Conservation (phyloP, 1,139 yeast species). For the Hyphopichia wangnamkhiaoensis region DNA sequence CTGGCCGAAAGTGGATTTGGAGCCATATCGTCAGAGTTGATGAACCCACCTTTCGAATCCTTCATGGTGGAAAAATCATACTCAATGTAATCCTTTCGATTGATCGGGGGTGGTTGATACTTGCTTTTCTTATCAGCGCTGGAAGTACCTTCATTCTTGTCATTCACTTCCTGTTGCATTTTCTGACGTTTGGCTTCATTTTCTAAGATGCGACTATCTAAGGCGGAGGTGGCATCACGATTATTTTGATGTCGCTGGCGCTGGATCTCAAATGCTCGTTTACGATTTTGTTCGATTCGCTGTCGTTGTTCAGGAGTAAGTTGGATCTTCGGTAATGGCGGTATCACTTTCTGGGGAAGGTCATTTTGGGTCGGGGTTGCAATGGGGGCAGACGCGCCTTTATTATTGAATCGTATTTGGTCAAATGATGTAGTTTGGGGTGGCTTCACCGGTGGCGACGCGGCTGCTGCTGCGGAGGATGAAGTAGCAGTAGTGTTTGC, state of each 20-base stretch:
- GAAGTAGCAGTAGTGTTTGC: slow-evolving; percentile 15
- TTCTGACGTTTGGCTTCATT: slow-evolving; percentile 7
- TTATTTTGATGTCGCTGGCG: slow-evolving; percentile 34
- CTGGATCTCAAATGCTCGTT: slow-evolving; percentile 56
- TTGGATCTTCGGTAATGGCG: slow-evolving; percentile 18
- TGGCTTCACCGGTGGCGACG: neutral
- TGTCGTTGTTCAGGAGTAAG: slow-evolving; percentile 56
- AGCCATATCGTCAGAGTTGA: slow-evolving; percentile 48
- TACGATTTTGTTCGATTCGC: slow-evolving; percentile 57
- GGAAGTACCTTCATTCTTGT: slow-evolving; percentile 2
- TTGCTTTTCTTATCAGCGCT: slow-evolving; percentile 10
- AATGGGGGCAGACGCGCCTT: slow-evolving; percentile 10
- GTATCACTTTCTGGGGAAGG: slow-evolving; percentile 8
- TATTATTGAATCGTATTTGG: slow-evolving; percentile 8
- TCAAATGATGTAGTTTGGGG: slow-evolving; percentile 4
- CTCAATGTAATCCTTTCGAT: slow-evolving; percentile 77
- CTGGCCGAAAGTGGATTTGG: slow-evolving; percentile 13
- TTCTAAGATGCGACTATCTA: slow-evolving; percentile 11
- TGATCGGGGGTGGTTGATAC: slow-evolving; percentile 44
- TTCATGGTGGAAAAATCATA: slow-evolving; percentile 89
- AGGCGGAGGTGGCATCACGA: slow-evolving; percentile 26
- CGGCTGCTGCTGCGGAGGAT: slow-evolving; percentile 15
- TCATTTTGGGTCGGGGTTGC: slow-evolving; percentile 12
- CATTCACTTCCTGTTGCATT: slow-evolving; percentile 11
- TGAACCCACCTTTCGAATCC: slow-evolving; percentile 86